Evolutionary conservation across 1,139 yeast genomes (phyloP).

Genomic region (Entelexis sorbosivorans): DNA sequence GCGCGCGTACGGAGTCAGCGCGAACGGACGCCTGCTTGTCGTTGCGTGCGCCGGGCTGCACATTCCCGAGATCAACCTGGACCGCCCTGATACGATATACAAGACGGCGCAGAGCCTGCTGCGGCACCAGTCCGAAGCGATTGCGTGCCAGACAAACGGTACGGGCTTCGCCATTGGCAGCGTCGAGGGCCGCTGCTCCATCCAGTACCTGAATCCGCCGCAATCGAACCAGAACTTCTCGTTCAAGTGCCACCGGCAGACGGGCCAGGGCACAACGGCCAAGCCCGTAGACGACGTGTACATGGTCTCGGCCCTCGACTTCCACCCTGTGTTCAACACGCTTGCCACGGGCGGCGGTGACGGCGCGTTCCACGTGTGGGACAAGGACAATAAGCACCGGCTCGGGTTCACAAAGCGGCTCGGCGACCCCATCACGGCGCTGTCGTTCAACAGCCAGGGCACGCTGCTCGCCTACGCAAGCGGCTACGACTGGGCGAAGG

Average conservation of each 20-base stretch:
- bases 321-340: conserved; percentile 86
- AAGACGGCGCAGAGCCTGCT: conserved; percentile 69
- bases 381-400: conserved; percentile 82
- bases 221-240: conserved; percentile 71
- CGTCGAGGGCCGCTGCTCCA: conserved; percentile 94
- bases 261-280: conserved; percentile 28
- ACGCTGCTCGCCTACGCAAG: conserved; percentile 81
- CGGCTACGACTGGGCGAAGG: conserved; percentile 87
- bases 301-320: conserved; percentile 66
- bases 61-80: conserved; percentile 59
- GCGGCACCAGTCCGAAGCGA: conserved; percentile 78
- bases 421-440: conserved; percentile 55
- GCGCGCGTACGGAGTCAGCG: conserved; percentile 82
- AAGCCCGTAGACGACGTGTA: conserved; percentile 48
- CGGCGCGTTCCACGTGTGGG: conserved; percentile 94
- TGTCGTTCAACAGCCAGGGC: conserved; percentile 77
- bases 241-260: conserved; percentile 81
- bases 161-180: conserved; percentile 90
- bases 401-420: conserved; percentile 68
- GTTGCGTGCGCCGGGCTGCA: conserved; percentile 91
- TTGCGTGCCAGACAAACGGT: conserved; percentile 79
- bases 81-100: conserved; percentile 72
- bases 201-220: conserved; percentile 78
- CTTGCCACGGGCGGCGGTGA: conserved; percentile 92
- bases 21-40: conserved; percentile 67